Conservation (phyloP, 164 flowering plant species). For the Litsea cubeba region DNA sequence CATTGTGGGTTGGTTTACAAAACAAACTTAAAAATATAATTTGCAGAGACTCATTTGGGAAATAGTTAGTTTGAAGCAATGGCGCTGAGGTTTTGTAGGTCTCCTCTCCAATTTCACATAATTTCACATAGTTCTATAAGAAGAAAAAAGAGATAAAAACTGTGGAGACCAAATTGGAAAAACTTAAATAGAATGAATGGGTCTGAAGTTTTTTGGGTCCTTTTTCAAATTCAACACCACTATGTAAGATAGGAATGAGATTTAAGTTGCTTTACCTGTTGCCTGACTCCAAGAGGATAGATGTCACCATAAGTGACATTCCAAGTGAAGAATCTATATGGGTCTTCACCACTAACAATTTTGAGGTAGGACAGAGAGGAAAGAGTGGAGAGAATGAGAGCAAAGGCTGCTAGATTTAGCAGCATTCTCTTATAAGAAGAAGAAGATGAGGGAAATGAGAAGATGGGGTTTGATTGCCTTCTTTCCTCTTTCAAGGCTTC, state of each 20-base stretch:
- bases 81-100: background rate
- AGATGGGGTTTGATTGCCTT: too few relatives aligned
- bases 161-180: too few relatives aligned
- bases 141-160: too few relatives aligned
- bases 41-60: background rate
- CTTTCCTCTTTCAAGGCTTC: too few relatives aligned
- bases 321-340: slow-evolving; percentile 33
- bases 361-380: background rate
- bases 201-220: too few relatives aligned
- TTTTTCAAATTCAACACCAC: too few relatives aligned
- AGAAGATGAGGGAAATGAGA: background rate
- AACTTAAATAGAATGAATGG: too few relatives aligned
- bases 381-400: background rate
- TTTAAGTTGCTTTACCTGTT: slow-evolving; percentile 19
- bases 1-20: background rate
- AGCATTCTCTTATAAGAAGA: slow-evolving; percentile 12
- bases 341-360: slow-evolving; percentile 27
- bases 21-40: too few relatives aligned
- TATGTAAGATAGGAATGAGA: background rate
- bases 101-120: too few relatives aligned
- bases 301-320: slow-evolving; percentile 31
- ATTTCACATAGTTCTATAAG: too few relatives aligned
- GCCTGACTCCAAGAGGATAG: slow-evolving; percentile 29
- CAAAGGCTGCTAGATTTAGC: slow-evolving; percentile 18
- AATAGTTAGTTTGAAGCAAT: background rate